Percentiles rank a stretch among this genome's conserved stretches.
Conservation (phyloP, 805 yeast species). For the Lipomyces sp. region DNA sequence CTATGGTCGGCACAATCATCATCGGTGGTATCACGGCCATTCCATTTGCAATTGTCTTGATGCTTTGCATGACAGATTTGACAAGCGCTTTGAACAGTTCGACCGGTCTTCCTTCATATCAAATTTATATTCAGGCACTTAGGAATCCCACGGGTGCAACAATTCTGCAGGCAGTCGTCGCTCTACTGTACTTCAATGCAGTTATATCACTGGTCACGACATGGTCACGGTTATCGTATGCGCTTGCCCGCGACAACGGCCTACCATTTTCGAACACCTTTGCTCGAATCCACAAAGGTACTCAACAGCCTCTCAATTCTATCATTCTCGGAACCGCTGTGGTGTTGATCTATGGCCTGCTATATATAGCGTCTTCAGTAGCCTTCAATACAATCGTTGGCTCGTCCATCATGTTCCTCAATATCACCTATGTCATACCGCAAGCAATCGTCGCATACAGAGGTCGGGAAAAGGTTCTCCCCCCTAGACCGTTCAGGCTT, state of each 20-base stretch:
- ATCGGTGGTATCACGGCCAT: slow-evolving; percentile 63
- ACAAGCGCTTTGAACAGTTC: slow-evolving; percentile 54
- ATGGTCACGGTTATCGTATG: slow-evolving; percentile 13
- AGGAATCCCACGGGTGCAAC: slow-evolving; percentile 55
- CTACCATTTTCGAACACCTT: slow-evolving; percentile 59
- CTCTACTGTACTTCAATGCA: slow-evolving; percentile 2
- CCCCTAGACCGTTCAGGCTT: slow-evolving; percentile 10
- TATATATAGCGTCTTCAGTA: slow-evolving; percentile 65
- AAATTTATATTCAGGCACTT: slow-evolving; percentile 64
- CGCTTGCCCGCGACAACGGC: slow-evolving; percentile 69
- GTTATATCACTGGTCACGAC: slow-evolving; percentile 6
- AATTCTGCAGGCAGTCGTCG: neutral
- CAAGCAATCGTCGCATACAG: slow-evolving; percentile 16
- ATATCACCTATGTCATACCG: slow-evolving; percentile 64
- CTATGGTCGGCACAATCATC: slow-evolving; percentile 65
- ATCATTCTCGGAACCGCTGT: slow-evolving; percentile 53
- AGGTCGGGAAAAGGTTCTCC: slow-evolving; percentile 11
- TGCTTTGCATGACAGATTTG: slow-evolving; percentile 57
- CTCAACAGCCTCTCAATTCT: slow-evolving; percentile 57
- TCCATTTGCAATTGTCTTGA: slow-evolving; percentile 40
- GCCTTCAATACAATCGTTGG: slow-evolving; percentile 66
- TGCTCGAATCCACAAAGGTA: slow-evolving; percentile 53
- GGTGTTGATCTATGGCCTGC: slow-evolving; percentile 60
- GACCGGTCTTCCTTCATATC: slow-evolving; percentile 68
- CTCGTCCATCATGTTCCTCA: slow-evolving; percentile 42